Conservation (phyloP, 768 basidiomycete genomes). For the Rhodotorula sphaerocarpa region DNA sequence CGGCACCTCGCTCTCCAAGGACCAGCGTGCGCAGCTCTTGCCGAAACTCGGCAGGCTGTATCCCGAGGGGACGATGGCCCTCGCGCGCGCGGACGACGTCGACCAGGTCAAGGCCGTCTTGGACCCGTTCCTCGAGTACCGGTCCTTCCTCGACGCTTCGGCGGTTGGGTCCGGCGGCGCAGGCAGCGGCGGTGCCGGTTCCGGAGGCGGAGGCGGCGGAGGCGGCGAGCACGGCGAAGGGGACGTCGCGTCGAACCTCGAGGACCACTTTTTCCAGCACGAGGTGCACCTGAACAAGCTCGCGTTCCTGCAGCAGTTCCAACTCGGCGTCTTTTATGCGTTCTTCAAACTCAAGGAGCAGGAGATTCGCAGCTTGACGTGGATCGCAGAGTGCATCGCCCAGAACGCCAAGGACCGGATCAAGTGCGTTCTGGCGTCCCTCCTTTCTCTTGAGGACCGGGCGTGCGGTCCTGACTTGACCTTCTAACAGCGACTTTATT, state of each 20-base stretch:
- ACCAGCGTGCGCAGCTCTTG: constrained; percentile 87
- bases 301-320: constrained; percentile 93
- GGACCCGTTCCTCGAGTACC: constrained; percentile 82
- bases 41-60: constrained; percentile 86
- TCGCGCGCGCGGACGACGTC: constrained; percentile 88
- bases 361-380: constrained; percentile 47
- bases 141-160: constrained; percentile 70
- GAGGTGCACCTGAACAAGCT: constrained; percentile 92
- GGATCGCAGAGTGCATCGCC: constrained; percentile 74
- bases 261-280: constrained; percentile 85
- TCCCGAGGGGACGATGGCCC: constrained; percentile 88
- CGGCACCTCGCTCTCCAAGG: constrained; percentile 87
- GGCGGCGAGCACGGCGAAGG: constrained; percentile 42
- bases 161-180: constrained; percentile 4
- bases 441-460: neutral
- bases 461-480: neutral
- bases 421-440: constrained; percentile 8
- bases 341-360: constrained; percentile 59
- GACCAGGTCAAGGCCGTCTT: constrained; percentile 82
- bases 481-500: neutral
- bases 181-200: neutral
- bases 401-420: constrained; percentile 65
- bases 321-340: constrained; percentile 70
- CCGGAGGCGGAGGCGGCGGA: constrained; percentile 34
- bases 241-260: constrained; percentile 55